These are phyloP conservation scores for Handroanthus guayacan DNA, from an alignment of 257 asterid species.

Conservation along the genomic window DNA sequence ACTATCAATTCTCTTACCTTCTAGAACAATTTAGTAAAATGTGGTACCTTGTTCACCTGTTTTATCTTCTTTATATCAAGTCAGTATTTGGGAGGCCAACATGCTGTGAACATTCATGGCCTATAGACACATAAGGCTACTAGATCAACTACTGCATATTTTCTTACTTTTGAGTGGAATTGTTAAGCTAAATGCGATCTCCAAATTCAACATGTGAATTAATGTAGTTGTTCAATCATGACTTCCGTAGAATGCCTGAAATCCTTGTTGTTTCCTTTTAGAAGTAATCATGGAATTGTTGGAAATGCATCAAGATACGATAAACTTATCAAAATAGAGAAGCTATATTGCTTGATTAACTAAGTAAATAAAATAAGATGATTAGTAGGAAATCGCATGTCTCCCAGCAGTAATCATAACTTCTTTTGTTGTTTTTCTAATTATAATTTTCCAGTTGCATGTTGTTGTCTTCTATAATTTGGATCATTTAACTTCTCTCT, in stretches of 20 bases:
- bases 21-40: not conserved
- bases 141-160: not conserved
- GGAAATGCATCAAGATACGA: not conserved
- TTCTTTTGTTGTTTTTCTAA: not conserved
- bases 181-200: not conserved
- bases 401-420: not conserved
- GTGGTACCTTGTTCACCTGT: not conserved
- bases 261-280: not conserved
- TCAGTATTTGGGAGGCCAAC: not conserved
- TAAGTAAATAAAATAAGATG: not conserved
- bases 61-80: not conserved
- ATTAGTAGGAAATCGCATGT: not conserved
- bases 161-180: not conserved
- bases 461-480: not conserved
- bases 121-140: not conserved
- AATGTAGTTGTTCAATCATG: not conserved
- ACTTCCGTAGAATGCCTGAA: conserved; percentile 4
- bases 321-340: not conserved
- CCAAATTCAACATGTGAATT: conserved; percentile 9
- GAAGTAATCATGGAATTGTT: not conserved
- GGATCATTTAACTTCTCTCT: not conserved
- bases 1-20: not conserved
- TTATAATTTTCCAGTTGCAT: not conserved
- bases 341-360: not conserved
- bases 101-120: not conserved